Evolutionary conservation across 2,329 filamentous ascomycete species (phyloP), one percentile per base, ranked within the genome.

Genomic region (Cladosporium sphaerospermum): DNA sequence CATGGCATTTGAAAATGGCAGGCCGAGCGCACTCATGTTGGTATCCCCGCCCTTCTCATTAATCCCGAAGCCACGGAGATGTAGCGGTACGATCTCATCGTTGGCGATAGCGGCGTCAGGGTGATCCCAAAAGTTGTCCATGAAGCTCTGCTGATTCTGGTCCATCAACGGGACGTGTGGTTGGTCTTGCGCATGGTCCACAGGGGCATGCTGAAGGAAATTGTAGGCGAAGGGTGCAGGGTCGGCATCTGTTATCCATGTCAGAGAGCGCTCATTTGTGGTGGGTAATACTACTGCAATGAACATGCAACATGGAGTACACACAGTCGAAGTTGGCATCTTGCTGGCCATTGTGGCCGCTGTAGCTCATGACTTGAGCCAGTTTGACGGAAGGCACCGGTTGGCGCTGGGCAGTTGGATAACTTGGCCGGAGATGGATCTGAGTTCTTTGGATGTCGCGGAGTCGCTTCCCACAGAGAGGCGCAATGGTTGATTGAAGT

Each of bases 301-400:
- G 13, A 10, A 11, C 4, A 42, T 14, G 13, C 31, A 14, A 9
- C 33, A n/a, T 13, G 14, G 11, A 9, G 16, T 14, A 50, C 48
- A 33, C 43, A 44, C 48, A 51, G 40, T 51, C 42, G 32, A 14
- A 51, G 40, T 11, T 41, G 18, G 48, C 40, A 37, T 51, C 48
- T 44, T 51, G 48, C 48, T 51, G 48, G 48, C 48, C 48, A 44
- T 39, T 44, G 32, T 51, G 48, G 48, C 48, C 48, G 40, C 48
- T 41, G 40, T 51, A 40, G 40, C 33, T 43, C 48, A 51, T 51
- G 48, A 51, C 40, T 40, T 43, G 40, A 51, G 48, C 48, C 48
- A 51, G 48, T 43, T 51, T 51, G 48, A 40, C 39, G 37, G 31
- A 36, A 18, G 18, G 48, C 48, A 50, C 37, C 48, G 32, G 18